Evolutionary conservation across 768 basidiomycete species (phyloP).

Genomic region (Tephrocybe sp.): DNA sequence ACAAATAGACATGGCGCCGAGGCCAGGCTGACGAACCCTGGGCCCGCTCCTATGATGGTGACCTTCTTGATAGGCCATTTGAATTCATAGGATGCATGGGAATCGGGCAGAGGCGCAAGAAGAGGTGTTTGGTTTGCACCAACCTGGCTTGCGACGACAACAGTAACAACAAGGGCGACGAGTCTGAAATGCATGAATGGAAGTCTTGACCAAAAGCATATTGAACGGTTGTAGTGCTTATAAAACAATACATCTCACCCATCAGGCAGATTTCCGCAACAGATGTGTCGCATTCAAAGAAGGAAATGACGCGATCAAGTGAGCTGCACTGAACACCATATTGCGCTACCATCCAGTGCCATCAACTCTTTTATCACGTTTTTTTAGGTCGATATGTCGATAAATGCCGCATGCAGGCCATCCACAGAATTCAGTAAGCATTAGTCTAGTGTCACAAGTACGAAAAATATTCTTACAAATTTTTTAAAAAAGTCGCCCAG

Average conservation of each 20-base stretch:
- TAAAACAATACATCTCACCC: neutral
- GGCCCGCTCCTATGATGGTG: constrained; percentile 39
- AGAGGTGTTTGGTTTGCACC: constrained; percentile 3
- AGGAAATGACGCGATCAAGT: neutral
- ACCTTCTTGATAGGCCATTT: constrained; percentile 35
- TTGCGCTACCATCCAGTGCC: neutral
- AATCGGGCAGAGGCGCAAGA: neutral
- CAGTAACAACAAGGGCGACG: neutral
- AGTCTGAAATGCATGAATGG: neutral
- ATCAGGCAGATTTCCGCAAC: neutral
- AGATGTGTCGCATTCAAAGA: neutral
- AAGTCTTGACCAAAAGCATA: neutral
- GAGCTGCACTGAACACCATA: neutral
- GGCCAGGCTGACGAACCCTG: constrained; percentile 25
- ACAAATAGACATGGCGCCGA: neutral
- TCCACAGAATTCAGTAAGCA: too few relatives aligned
- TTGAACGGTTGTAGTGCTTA: neutral
- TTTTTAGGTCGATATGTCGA: too few relatives aligned
- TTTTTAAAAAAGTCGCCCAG: too few relatives aligned
- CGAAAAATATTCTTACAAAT: too few relatives aligned
- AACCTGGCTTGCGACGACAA: neutral
- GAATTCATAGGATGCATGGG: constrained; percentile 26
- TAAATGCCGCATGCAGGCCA: too few relatives aligned
- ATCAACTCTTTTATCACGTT: too few relatives aligned
- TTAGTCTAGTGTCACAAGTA: too few relatives aligned